Percentiles rank a stretch among this genome's conserved stretches.
Conservation (phyloP, 2,329 filamentous ascomycete species). For the Raffaelea albimanens region DNA sequence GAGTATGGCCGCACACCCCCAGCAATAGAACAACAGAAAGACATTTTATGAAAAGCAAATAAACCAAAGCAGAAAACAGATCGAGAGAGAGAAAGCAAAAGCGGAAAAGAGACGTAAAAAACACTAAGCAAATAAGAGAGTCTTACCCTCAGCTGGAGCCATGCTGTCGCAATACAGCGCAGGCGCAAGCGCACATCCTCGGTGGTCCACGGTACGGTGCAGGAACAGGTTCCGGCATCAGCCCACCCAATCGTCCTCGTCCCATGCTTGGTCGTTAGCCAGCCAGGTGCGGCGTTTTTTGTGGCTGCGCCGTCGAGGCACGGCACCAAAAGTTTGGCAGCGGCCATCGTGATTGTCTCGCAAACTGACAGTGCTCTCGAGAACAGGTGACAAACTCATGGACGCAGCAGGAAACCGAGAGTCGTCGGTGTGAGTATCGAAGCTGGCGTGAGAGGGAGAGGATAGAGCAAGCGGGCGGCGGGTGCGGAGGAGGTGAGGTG, state of each 20-base stretch:
- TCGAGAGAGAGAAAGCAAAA: slow-evolving; percentile 1
- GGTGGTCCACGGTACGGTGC: slow-evolving; percentile 12
- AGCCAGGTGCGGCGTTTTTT: slow-evolving; percentile 26
- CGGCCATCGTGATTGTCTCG: slow-evolving; percentile 43
- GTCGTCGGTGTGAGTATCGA: not conserved
- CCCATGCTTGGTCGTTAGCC: slow-evolving; percentile 22
- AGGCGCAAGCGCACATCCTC: slow-evolving; percentile 23
- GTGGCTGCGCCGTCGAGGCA: slow-evolving; percentile 29
- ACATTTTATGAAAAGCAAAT: not conserved
- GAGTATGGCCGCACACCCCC: no score
- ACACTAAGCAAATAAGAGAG: no score
- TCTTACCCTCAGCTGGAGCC: slow-evolving; percentile 23
- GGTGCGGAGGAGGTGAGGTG: not conserved
- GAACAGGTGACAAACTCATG: slow-evolving; percentile 40
- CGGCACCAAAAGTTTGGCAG: slow-evolving; percentile 36
- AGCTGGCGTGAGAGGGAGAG: not conserved
- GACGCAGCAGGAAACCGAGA: slow-evolving; percentile 26
- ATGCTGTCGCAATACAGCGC: slow-evolving; percentile 28
- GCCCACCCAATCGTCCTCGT: slow-evolving; percentile 25
- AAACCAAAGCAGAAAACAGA: not conserved
- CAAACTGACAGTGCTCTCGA: slow-evolving; percentile 31
- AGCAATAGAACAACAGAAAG: no score
- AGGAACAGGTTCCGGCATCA: slow-evolving; percentile 14
- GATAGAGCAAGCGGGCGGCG: not conserved
- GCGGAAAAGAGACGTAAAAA: slow-evolving; percentile 1